Base-by-base conservation (phyloP, 2,329 filamentous ascomycete species). In the Colletotrichum chrysophilum region DNA sequence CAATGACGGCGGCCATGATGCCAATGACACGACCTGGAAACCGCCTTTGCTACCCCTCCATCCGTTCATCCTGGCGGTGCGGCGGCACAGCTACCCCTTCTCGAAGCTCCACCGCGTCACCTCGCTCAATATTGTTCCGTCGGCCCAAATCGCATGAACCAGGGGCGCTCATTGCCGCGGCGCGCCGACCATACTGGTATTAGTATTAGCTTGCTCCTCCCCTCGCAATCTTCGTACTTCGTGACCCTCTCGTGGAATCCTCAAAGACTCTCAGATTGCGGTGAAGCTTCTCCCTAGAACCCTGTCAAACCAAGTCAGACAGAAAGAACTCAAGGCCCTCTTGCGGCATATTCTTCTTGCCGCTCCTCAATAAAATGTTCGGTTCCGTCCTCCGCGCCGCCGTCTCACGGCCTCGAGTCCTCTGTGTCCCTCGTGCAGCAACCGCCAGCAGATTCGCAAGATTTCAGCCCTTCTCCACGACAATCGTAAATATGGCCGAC, bases 401-500 rank as follows among this genome's bases (percentile, higher is more conserved):
- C 8, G 74, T 73, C 58, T 60, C 70, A 48, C 70, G 74, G 70
- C 65, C 74, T 55, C 70, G 74, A 76, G 14, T 60, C 14, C 34
- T 69, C 43, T 66, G 56, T 65, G 36, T 66, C 28, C 70, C 70
- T 55, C 74, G 74, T 65, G 48, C 58, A 28, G n/a, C 65, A 58
- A 32, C 58, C 8, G 34, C 65, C 64, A 64, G 65, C 58, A 68
- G 21, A 43, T 36, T 30, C 64, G 28, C 74, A 34, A 65, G 65
- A 74, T 65, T 76, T 28, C 74, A 76, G n/a, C 58, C 70, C 43
- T 76, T 76, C 24, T 76, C 74, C 18, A 74, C 74, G 34, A 74
- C 70, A 32, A 64, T 76, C 36, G 70, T 30, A 69, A 69, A 36
- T 16, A 88, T 85, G 85, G 84, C 85, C 68, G 83, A 86, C 71